phyloP scores from a whole-genome alignment of 2,329 filamentous ascomycete species.

The Claviceps africana region DNA sequence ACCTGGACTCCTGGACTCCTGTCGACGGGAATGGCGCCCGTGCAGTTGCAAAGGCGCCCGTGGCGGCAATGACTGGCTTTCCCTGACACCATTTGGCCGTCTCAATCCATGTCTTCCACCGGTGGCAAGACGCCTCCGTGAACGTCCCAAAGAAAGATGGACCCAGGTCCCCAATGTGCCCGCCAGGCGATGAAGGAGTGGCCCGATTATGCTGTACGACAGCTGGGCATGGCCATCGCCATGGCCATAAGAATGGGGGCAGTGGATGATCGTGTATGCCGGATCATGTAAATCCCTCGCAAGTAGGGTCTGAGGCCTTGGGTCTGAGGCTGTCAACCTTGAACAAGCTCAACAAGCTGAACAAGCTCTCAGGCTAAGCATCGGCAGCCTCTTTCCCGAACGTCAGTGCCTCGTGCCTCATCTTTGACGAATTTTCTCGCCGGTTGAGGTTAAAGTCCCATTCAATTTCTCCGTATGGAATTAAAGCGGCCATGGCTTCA shows the following conservation, averaged over 20 bases:
- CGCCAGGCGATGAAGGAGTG: background rate
- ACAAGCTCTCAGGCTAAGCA: background rate
- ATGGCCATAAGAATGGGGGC: background rate
- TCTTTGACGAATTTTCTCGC: background rate
- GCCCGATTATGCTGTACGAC: background rate
- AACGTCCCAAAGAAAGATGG: background rate
- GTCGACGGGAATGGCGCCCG: background rate
- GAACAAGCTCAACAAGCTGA: too few relatives aligned
- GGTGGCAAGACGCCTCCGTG: background rate
- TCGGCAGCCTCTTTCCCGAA: background rate
- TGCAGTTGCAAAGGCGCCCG: background rate
- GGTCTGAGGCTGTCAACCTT: background rate
- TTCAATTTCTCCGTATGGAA: background rate
- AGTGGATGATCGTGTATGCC: background rate
- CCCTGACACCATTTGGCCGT: background rate
- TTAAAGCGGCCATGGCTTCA: background rate
- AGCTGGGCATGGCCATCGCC: background rate
- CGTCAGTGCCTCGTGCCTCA: background rate
- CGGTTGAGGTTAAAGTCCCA: background rate
- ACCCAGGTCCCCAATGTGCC: background rate
- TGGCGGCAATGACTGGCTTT: background rate
- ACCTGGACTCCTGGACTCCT: background rate
- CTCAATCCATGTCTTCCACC: background rate
- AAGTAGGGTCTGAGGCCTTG: background rate
- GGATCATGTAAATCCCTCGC: background rate